phyloP scores from a whole-genome alignment of 306 rosid species.

The Cicer judaicum region DNA sequence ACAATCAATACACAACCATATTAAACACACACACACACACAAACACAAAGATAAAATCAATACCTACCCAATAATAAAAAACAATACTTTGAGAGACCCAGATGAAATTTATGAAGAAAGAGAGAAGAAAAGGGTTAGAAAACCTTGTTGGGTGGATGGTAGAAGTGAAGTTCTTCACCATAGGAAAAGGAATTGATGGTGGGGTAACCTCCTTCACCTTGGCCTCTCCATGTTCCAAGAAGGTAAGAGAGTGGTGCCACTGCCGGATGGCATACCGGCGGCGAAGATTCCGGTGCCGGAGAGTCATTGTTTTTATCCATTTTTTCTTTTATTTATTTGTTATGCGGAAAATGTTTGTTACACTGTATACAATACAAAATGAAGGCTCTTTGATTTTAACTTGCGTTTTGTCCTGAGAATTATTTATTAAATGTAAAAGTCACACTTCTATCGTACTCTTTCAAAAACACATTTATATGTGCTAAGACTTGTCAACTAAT shows the following conservation, averaged over 20 bases:
- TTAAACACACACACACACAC: not conserved
- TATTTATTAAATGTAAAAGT: too few relatives aligned
- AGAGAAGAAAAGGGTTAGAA: not conserved
- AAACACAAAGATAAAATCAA: not conserved
- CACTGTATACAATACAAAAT: too few relatives aligned
- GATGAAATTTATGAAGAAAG: not conserved
- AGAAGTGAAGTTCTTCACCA: slow-evolving; percentile 73
- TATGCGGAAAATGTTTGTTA: not conserved
- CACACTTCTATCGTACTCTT: too few relatives aligned
- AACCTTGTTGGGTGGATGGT: slow-evolving; percentile 79
- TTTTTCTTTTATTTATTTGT: not conserved
- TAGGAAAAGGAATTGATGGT: slow-evolving; percentile 82
- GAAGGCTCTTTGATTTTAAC: too few relatives aligned
- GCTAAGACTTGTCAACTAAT: too few relatives aligned
- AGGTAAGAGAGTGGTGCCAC: slow-evolving; percentile 69
- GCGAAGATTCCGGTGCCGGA: slow-evolving; percentile 27
- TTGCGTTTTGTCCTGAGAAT: too few relatives aligned
- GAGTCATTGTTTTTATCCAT: slow-evolving; percentile 49
- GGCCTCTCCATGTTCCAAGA: slow-evolving; percentile 83
- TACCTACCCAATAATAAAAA: slow-evolving; percentile 35
- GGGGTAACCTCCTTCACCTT: slow-evolving; percentile 87
- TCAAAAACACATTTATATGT: too few relatives aligned
- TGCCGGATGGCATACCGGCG: slow-evolving; percentile 61
- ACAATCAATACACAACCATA: not conserved
- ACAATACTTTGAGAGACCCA: slow-evolving; percentile 12